Conservation (phyloP, 2,329 filamentous ascomycete species). For the Xylariales sp. region DNA sequence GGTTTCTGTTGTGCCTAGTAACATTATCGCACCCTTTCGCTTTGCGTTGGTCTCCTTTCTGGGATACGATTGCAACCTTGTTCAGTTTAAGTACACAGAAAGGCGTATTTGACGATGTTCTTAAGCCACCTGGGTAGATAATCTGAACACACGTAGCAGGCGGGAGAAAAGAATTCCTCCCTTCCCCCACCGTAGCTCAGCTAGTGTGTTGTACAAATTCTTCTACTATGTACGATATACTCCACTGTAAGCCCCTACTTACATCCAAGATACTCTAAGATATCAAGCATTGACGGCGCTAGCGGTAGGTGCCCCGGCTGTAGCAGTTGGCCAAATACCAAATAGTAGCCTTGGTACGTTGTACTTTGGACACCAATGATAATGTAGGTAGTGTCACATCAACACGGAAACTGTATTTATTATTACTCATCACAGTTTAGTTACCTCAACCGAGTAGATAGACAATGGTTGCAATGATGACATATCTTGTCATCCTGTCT, state of each 20-base stretch:
- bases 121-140: background rate
- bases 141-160: background rate
- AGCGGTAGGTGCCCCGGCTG: background rate
- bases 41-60: too few relatives aligned
- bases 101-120: too few relatives aligned
- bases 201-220: background rate
- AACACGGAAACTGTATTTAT: conserved; percentile 7
- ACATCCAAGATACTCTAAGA: background rate
- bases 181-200: conserved; percentile 16
- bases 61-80: too few relatives aligned
- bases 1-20: too few relatives aligned
- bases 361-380: background rate
- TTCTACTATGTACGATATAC: background rate
- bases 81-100: too few relatives aligned
- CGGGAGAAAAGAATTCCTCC: background rate
- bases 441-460: too few relatives aligned
- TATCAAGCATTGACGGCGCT: conserved; percentile 1
- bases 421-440: conserved; percentile 1
- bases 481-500: too few relatives aligned
- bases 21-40: too few relatives aligned
- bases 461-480: background rate
- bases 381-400: background rate
- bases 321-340: conserved; percentile 1
- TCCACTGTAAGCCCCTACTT: conserved; percentile 17
- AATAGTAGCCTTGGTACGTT: background rate